phyloP scores from a whole-genome alignment of 2,329 filamentous ascomycete species.

The Metarhizium anisopliae region DNA sequence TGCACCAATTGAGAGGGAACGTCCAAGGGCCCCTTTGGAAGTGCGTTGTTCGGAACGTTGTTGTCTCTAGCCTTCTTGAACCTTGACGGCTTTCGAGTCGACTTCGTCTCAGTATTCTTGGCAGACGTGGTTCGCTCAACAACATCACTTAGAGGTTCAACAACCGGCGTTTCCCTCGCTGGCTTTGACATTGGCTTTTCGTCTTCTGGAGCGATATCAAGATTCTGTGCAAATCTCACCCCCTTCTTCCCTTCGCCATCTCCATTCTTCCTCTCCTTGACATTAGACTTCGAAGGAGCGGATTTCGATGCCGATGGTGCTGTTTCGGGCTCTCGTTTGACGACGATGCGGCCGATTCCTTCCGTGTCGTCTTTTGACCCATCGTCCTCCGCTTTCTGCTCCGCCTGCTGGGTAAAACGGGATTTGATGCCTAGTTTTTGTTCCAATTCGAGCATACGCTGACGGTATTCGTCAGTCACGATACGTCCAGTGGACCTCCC shows the following conservation, averaged over 20 bases:
- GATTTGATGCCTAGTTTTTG: slow-evolving; percentile 57
- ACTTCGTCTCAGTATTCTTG: slow-evolving; percentile 20
- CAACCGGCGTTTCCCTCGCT: slow-evolving; percentile 19
- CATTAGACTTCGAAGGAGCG: slow-evolving; percentile 21
- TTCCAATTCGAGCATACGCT: slow-evolving; percentile 80
- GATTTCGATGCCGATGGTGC: slow-evolving; percentile 12
- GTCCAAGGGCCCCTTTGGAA: slow-evolving; percentile 34
- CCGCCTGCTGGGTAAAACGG: slow-evolving; percentile 45
- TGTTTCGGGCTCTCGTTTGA: slow-evolving; percentile 24
- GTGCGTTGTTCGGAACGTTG: slow-evolving; percentile 5
- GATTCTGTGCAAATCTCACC: slow-evolving; percentile 67
- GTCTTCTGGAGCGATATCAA: slow-evolving; percentile 56
- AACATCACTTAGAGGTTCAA: slow-evolving; percentile 44
- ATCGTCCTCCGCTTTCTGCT: slow-evolving; percentile 26
- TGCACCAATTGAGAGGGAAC: slow-evolving; percentile 31
- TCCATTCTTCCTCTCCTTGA: slow-evolving; percentile 20
- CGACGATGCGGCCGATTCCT: slow-evolving; percentile 47
- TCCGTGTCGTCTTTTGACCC: slow-evolving; percentile 30
- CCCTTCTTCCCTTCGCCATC: slow-evolving; percentile 46
- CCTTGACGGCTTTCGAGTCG: slow-evolving; percentile 34
- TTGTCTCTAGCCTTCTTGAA: slow-evolving; percentile 37
- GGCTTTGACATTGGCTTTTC: slow-evolving; percentile 11
- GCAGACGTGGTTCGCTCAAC: slow-evolving; percentile 33
- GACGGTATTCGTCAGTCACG: slow-evolving; percentile 65
- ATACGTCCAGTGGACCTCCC: slow-evolving; percentile 62